These are phyloP conservation scores for Annulohypoxylon stygium DNA, from an alignment of 495 filamentous ascomycete species.

Conservation along the genomic window DNA sequence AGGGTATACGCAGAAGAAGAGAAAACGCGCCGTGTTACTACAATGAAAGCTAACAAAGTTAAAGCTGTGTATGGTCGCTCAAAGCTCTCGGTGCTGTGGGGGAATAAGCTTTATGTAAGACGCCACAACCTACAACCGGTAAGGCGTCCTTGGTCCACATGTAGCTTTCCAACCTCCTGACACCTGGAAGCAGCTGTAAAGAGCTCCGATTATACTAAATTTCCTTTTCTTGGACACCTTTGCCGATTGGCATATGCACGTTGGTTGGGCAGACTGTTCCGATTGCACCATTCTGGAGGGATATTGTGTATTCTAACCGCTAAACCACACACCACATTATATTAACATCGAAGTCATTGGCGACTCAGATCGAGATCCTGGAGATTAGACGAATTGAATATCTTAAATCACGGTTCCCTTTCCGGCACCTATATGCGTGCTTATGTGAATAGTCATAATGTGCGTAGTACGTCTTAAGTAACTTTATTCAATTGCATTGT, in stretches of 20 bases:
- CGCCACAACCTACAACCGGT: neutral
- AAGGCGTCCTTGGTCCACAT: slow-evolving; percentile 2
- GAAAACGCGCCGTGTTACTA: slow-evolving; percentile 11
- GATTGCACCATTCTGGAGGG: slow-evolving; percentile 38
- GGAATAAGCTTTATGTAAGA: slow-evolving; percentile 23
- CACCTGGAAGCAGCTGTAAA: slow-evolving; percentile 7
- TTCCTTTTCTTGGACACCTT: neutral
- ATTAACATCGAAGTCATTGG: slow-evolving; percentile 6
- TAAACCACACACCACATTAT: neutral
- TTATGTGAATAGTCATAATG: neutral
- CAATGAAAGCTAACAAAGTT: slow-evolving; percentile 23
- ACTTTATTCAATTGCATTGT: neutral
- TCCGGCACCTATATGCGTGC: neutral
- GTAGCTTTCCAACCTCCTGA: neutral
- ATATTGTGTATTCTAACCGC: slow-evolving; percentile 22
- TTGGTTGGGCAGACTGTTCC: neutral
- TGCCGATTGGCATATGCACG: neutral
- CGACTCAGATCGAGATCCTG: neutral
- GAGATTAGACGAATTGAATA: slow-evolving; percentile 5
- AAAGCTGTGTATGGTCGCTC: slow-evolving; percentile 7
- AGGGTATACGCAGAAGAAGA: slow-evolving; percentile 7
- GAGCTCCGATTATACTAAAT: neutral
- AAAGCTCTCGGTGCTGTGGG: slow-evolving; percentile 12
- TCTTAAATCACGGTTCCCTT: neutral
- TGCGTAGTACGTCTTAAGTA: neutral